These are phyloP conservation scores for Scortechinia acanthostroma DNA, from an alignment of 2,329 filamentous ascomycete species.

Conservation along the genomic window DNA sequence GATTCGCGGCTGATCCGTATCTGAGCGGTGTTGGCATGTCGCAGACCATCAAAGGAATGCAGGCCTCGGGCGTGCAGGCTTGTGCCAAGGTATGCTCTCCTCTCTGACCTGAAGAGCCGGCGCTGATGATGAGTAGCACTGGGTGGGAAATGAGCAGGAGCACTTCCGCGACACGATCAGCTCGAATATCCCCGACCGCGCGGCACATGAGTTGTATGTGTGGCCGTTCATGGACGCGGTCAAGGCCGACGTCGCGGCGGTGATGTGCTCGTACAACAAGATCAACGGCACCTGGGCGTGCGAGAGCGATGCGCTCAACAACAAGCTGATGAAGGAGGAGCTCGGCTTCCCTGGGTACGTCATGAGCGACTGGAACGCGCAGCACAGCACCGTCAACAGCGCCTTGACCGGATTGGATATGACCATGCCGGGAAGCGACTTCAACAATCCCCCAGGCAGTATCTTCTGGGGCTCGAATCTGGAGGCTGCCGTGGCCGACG, in stretches of 20 bases:
- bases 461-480: slow-evolving; percentile 60
- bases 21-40: slow-evolving; percentile 44
- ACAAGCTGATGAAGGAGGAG: slow-evolving; percentile 38
- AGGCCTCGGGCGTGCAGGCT: slow-evolving; percentile 60
- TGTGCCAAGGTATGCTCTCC: too few species aligned
- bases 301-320: slow-evolving; percentile 36
- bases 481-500: slow-evolving; percentile 69
- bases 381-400: slow-evolving; percentile 27
- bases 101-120: too few species aligned
- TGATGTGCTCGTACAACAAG: slow-evolving; percentile 35
- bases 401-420: slow-evolving; percentile 38
- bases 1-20: slow-evolving; percentile 38
- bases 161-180: slow-evolving; percentile 18
- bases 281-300: slow-evolving; percentile 40
- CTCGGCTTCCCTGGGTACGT: slow-evolving; percentile 37
- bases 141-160: slow-evolving; percentile 11
- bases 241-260: slow-evolving; percentile 15
- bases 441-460: too few species aligned
- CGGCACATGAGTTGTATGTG: slow-evolving; percentile 50
- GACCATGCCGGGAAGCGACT: slow-evolving; percentile 46
- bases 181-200: slow-evolving; percentile 47
- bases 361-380: slow-evolving; percentile 31
- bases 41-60: slow-evolving; percentile 64
- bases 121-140: too few species aligned
- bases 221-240: slow-evolving; percentile 45